A percentile compares a stretch with the other conserved stretches of the same genome.
These are phyloP conservation scores for Neurospora tetrasperma DNA, from an alignment of 495 filamentous ascomycete genomes.

Conservation along the genomic window DNA sequence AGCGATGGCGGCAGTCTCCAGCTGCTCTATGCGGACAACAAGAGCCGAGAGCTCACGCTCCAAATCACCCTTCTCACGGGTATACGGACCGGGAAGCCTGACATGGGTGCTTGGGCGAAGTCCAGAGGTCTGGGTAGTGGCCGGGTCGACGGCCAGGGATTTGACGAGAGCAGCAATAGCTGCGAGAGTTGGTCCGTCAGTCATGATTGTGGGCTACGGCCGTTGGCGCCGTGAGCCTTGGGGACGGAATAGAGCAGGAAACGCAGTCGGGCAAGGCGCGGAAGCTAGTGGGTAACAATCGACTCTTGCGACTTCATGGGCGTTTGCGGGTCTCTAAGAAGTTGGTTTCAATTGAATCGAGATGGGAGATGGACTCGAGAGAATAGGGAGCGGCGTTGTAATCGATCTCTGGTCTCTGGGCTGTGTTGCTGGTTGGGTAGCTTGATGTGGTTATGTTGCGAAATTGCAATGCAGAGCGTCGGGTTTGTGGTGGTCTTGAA, in stretches of 20 bases:
- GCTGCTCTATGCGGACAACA: slow-evolving; percentile 52
- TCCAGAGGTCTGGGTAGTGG: slow-evolving; percentile 17
- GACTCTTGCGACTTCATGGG: slow-evolving; percentile 6
- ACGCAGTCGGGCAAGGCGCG: slow-evolving; percentile 3
- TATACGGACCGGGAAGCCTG: slow-evolving; percentile 54
- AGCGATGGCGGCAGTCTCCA: slow-evolving; percentile 49
- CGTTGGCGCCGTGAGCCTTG: slow-evolving; percentile 11
- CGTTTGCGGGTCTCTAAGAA: not conserved
- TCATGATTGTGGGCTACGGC: slow-evolving; percentile 32
- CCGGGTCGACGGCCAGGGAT: slow-evolving; percentile 45
- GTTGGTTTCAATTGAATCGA: not conserved
- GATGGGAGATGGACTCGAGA: not conserved
- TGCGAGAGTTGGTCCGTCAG: slow-evolving; percentile 50
- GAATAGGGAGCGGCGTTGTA: not conserved
- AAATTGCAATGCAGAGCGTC: not conserved
- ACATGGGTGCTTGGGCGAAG: slow-evolving; percentile 33
- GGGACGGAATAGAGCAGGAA: slow-evolving; percentile 4
- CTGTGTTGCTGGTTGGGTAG: not conserved
- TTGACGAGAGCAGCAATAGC: slow-evolving; percentile 54
- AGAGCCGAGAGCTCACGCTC: slow-evolving; percentile 64
- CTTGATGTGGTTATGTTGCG: not conserved
- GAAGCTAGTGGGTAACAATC: not conserved
- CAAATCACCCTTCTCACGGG: slow-evolving; percentile 53
- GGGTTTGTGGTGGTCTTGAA: not conserved
- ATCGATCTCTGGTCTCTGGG: not conserved